Evolutionary conservation across 2,329 filamentous ascomycete species (phyloP).

Genomic region (Ceratocystiopsis minuta): DNA sequence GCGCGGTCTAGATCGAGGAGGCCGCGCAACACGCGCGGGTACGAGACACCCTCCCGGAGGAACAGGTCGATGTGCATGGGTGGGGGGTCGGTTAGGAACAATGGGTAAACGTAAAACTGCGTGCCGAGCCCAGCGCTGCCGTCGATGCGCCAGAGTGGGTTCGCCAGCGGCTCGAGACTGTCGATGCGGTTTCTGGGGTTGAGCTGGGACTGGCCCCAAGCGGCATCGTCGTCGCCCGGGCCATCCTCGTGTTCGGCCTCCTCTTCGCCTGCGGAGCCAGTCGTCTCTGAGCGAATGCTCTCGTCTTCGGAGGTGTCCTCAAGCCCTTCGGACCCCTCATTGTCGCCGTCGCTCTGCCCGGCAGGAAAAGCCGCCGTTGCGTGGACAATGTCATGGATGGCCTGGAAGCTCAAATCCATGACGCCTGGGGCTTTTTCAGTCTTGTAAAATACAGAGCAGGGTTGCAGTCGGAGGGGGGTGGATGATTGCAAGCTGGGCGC

Average conservation of each 20-base stretch:
- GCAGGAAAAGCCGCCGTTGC: constrained; percentile 34
- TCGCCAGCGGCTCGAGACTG: constrained; percentile 26
- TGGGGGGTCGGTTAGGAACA: constrained; percentile 25
- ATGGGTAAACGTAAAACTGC: constrained; percentile 37
- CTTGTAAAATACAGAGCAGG: too few species aligned
- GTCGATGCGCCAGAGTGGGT: constrained; percentile 39
- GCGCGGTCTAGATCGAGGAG: constrained; percentile 31
- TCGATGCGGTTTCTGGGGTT: constrained; percentile 45
- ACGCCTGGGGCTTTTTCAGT: too few species aligned
- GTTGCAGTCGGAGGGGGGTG: too few species aligned
- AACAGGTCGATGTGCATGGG: constrained; percentile 41
- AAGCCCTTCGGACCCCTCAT: neutral
- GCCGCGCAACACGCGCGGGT: constrained; percentile 21
- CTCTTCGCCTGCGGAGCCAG: neutral
- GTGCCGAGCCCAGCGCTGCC: constrained; percentile 38
- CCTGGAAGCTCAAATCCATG: constrained; percentile 36
- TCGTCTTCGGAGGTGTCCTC: too few species aligned
- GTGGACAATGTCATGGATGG: constrained; percentile 38
- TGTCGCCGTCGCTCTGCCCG: neutral
- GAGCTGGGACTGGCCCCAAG: constrained; percentile 32
- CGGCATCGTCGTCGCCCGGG: neutral
- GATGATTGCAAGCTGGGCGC: too few species aligned
- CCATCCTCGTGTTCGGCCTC: neutral
- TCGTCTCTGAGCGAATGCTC: too few species aligned
- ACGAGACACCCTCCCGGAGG: constrained; percentile 27